Evolutionary conservation across 2,329 filamentous ascomycete species (phyloP).

Genomic region (Knoxdaviesia capensis): DNA sequence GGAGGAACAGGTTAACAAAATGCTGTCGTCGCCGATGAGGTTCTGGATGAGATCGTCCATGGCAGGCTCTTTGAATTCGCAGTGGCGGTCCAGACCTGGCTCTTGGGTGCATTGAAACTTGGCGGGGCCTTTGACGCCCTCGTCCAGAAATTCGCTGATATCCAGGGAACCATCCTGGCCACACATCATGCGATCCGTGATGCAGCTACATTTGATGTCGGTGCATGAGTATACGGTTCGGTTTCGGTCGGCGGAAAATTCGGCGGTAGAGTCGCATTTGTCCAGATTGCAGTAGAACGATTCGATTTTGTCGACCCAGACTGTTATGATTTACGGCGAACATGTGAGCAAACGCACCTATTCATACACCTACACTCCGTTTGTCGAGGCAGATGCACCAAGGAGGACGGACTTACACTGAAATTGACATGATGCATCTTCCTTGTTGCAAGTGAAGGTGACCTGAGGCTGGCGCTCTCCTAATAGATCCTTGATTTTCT

Average conservation of each 20-base stretch:
- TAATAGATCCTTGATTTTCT: conserved; percentile 74
- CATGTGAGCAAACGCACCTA: conserved; percentile 1
- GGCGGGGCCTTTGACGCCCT: conserved; percentile 73
- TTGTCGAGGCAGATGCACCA: too few relatives aligned
- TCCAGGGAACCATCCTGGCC: conserved; percentile 83
- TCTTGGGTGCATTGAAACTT: conserved; percentile 55
- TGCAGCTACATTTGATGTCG: conserved; percentile 69
- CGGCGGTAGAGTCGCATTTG: conserved; percentile 54
- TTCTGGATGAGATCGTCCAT: conserved; percentile 81
- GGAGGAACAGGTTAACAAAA: conserved; percentile 59
- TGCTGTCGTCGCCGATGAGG: conserved; percentile 83
- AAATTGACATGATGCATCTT: conserved; percentile 67
- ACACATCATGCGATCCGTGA: conserved; percentile 82
- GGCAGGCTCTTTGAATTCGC: conserved; percentile 72
- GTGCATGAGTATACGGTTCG: conserved; percentile 71
- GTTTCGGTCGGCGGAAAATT: conserved; percentile 52
- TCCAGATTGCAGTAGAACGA: conserved; percentile 91
- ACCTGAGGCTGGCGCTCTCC: conserved; percentile 76
- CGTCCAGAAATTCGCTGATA: conserved; percentile 67
- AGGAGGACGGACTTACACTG: conserved; percentile 45
- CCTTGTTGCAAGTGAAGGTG: conserved; percentile 75
- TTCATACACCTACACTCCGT: too few relatives aligned
- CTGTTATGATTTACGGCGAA: conserved; percentile 18
- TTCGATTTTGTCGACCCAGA: conserved; percentile 87
- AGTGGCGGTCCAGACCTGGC: conserved; percentile 42